Conservation (phyloP, 2,329 filamentous ascomycete genomes). For the Phialophora macrospora region DNA sequence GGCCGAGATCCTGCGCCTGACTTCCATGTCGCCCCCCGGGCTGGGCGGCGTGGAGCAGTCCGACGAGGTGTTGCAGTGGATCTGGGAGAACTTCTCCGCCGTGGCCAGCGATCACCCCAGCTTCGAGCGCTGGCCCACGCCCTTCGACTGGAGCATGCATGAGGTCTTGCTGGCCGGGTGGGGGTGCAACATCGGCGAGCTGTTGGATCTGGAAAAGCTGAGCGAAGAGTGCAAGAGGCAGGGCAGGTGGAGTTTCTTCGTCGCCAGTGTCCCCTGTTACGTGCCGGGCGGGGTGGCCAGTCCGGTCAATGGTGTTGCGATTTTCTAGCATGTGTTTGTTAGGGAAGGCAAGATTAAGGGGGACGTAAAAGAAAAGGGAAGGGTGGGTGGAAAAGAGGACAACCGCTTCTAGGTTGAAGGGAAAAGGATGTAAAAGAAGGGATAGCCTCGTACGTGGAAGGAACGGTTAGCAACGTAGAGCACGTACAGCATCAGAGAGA, state of each 20-base stretch:
- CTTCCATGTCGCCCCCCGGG: conserved; percentile 30
- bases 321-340: conserved; percentile 29
- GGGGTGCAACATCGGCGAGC: conserved; percentile 43
- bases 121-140: conserved; percentile 41
- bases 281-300: conserved; percentile 40
- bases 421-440: background rate
- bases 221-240: conserved; percentile 46
- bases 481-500: background rate
- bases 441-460: no score
- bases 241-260: conserved; percentile 54
- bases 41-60: conserved; percentile 44
- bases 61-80: conserved; percentile 44
- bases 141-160: conserved; percentile 39
- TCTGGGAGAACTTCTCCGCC: conserved; percentile 47
- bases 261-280: conserved; percentile 47
- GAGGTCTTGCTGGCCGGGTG: conserved; percentile 42
- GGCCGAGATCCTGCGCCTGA: conserved; percentile 34
- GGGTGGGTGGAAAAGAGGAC: background rate
- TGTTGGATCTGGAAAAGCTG: conserved; percentile 50
- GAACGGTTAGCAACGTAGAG: background rate
- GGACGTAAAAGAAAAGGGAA: background rate
- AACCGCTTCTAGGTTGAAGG: no score
- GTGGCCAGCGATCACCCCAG: conserved; percentile 45
- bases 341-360: background rate
- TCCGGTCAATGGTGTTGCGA: conserved; percentile 40